Evolutionary conservation across 306 rosid genomes (phyloP).

Genomic region (Dryas octopetala): DNA sequence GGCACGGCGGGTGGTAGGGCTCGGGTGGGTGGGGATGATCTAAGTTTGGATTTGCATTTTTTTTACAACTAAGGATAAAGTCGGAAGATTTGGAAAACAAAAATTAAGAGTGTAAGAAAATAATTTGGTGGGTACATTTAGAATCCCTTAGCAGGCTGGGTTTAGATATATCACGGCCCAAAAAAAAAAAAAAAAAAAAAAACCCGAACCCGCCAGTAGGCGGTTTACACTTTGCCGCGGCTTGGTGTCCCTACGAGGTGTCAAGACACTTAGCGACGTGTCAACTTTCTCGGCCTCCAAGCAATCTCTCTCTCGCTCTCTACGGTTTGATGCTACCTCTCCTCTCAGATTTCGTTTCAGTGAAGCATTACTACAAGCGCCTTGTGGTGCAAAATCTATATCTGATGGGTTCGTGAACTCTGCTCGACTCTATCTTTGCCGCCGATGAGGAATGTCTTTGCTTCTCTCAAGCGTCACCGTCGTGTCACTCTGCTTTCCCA

Average conservation of each 20-base stretch:
- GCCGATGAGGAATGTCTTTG: slow-evolving; percentile 82
- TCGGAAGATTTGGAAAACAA: no score
- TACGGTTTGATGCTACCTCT: no score
- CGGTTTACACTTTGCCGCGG: neutral
- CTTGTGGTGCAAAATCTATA: slow-evolving; percentile 23
- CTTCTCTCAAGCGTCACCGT: slow-evolving; percentile 56
- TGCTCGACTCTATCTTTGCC: slow-evolving; percentile 9
- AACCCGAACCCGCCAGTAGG: neutral
- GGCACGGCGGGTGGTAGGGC: no score
- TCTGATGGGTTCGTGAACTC: slow-evolving; percentile 28
- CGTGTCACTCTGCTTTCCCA: slow-evolving; percentile 32
- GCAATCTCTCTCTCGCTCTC: neutral
- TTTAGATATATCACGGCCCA: neutral
- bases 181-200: neutral
- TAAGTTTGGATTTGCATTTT: no score
- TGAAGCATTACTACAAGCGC: slow-evolving; percentile 43
- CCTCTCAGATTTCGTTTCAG: slow-evolving; percentile 2
- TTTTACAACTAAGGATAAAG: no score
- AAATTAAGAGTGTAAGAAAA: no score
- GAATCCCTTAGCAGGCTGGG: no score
- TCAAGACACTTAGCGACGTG: slow-evolving; percentile 37
- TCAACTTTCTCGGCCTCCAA: slow-evolving; percentile 35
- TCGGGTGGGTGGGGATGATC: no score
- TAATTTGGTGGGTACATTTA: no score
- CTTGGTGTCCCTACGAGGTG: slow-evolving; percentile 20